Base-by-base conservation (phyloP, 179 eudicot species). In the Patellifolia procumbens region DNA sequence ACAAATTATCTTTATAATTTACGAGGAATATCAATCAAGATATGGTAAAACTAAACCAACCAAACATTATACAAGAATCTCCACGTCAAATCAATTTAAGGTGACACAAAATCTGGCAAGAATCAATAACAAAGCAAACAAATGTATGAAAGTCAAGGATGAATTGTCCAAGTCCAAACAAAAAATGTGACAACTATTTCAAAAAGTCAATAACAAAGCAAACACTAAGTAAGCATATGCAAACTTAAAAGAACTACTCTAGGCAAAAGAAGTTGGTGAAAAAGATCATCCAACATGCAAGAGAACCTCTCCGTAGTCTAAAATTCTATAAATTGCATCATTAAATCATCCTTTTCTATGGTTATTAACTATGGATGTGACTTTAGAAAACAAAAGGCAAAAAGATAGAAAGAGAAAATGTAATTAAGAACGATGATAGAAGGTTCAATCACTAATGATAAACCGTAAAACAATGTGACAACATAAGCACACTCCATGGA, bases 231-330 rank as follows among this genome's bases (percentile, higher is more conserved):
- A n/a, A n/a, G n/a, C n/a, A n/a, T n/a, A n/a, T 24, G 5, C 29
- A 75, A 65, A 32, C n/a, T 20, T 22, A 51, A 15, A 22, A n/a
- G 10, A 48, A 8, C 20, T 1, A 3, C 5, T 22, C 32, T 5
- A 49, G 34, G 8, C 28, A 34, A 46, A 32, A 22, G 43, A 39
- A 75, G 20, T 46, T 45, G 67, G 60, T 4, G 8, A 26, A 28
- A 65, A 66, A 26, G 7, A 51, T 32, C 28, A 7, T 15, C 17
- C n/a, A 67, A 66, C 22, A 76, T 76, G 43, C 39, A 76, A 53
- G 19, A 16, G 20, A 35, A 26, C 70, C 28, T 24, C 51, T 56
- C 32, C n/a, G 10, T 9, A 26, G 24, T 24, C 53, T 45, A 51
- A 12, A 52, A 31, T 22, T 24, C 34, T 4, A 26, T 26, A 22